A percentile compares a stretch with the other conserved stretches of the same genome.
Conservation (phyloP, 2,329 filamentous ascomycete genomes). For the Tolypocladium album region DNA sequence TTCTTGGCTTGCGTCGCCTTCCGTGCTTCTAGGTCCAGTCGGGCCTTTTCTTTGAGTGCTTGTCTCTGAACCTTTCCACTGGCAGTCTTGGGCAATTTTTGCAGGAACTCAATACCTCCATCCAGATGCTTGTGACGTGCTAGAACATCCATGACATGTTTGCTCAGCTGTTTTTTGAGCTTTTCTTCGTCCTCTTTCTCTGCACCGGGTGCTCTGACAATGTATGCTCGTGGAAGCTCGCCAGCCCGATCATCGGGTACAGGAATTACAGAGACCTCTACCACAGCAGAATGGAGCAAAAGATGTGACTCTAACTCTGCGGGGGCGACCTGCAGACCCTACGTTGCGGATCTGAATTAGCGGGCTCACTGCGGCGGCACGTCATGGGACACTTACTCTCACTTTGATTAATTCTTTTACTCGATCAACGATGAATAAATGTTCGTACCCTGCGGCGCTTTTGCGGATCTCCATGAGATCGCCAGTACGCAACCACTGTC, state of each 20-base stretch:
- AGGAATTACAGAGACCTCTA: neutral
- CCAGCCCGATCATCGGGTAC: neutral
- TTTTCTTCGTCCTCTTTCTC: neutral
- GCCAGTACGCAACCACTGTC: neutral
- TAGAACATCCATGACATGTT: neutral
- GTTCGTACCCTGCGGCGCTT: neutral
- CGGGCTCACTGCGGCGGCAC: neutral
- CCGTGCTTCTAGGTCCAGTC: neutral
- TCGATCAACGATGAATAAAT: neutral
- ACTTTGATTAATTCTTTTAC: neutral
- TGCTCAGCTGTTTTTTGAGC: neutral
- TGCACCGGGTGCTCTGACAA: neutral
- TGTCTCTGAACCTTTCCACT: neutral
- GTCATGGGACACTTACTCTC: neutral
- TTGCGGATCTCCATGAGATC: neutral
- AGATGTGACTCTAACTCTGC: neutral
- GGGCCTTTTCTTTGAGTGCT: neutral
- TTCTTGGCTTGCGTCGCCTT: neutral
- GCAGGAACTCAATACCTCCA: neutral
- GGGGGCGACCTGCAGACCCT: neutral
- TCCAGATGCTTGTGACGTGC: neutral
- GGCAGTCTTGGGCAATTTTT: neutral
- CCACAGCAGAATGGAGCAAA: neutral
- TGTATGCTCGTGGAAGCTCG: neutral
- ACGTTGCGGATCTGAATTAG: neutral